Evolutionary conservation across 2,329 filamentous ascomycete genomes (phyloP).

Genomic region (Thyridium curvatum): DNA sequence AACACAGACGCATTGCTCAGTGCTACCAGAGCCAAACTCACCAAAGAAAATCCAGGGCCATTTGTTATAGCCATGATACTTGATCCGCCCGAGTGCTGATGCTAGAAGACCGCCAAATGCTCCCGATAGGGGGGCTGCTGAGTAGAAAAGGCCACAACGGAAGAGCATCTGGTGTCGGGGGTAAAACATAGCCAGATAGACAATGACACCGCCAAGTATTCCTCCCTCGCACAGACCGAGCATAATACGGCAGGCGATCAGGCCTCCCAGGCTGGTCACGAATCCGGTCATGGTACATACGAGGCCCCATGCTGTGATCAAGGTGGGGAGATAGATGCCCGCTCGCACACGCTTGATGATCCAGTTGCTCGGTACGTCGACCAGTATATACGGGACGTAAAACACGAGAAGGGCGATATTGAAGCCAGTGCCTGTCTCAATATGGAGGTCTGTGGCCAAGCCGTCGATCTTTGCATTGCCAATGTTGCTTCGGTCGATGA

Average conservation of each 20-base stretch:
- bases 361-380: conserved; percentile 59
- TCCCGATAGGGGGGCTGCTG: conserved; percentile 61
- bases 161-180: conserved; percentile 55
- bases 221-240: conserved; percentile 52
- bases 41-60: conserved; percentile 45
- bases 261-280: conserved; percentile 13
- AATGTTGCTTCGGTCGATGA: conserved; percentile 46
- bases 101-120: conserved; percentile 59
- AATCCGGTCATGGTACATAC: conserved; percentile 16
- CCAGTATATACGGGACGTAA: conserved; percentile 63
- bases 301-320: conserved; percentile 45
- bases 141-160: conserved; percentile 54
- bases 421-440: conserved; percentile 39
- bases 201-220: conserved; percentile 48
- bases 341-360: conserved; percentile 59
- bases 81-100: conserved; percentile 47
- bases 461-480: no score
- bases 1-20: neutral
- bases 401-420: conserved; percentile 56
- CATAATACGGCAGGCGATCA: conserved; percentile 28
- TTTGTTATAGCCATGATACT: conserved; percentile 27
- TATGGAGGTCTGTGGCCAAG: no score
- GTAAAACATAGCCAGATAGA: conserved; percentile 44
- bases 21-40: conserved; percentile 4
- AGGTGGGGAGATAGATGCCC: conserved; percentile 56